Base-by-base conservation (phyloP, 2,329 filamentous ascomycete species). In the Pseudogymnoascus sp. region DNA sequence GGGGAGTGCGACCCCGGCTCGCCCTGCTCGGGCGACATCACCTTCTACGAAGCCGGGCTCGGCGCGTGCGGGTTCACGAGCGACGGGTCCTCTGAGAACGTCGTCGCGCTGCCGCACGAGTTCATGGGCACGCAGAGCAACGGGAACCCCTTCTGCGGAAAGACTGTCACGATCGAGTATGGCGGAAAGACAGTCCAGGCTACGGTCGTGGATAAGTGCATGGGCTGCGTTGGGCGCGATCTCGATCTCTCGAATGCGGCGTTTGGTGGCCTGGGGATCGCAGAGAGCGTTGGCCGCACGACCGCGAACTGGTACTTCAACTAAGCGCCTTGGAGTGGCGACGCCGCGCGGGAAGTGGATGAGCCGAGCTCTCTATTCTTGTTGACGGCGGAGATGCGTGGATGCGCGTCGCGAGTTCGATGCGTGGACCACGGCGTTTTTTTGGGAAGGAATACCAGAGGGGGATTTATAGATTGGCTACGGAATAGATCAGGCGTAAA, bases 201-300 rank as follows among this genome's bases (percentile, higher is more conserved):
- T 65, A 81, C 70, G 3, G 83, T 93, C 65, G 82, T 81, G 61
- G 90, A 95, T 79, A 91, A 90, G 78, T 95, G 90, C 80, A 82
- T 83, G 76, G 86, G 87, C 69, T 95, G 90, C 74, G 70, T 61
- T 59, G 61, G 69, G 35, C 67, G 73, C 42, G 77, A 80, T 69
- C 82, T 91, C 59, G 88, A 91, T 70, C 79, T 88, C 68, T 84
- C 81, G 67, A 75, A 79, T 65, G 78, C 80, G 68, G 75, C 82
- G 65, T 88, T 86, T 75, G 67, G 70, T n/a, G 76, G 80, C 19
- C 77, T 89, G 62, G 68, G 81, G 77, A 60, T 79, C 63, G 71
- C 74, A 26, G 73, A 81, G n/a, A 75, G 68, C 21, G 70, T 73
- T 35, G 82, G 82, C 29, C 78, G 80, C 62, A 68, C 68, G 33